Evolutionary conservation across 257 asterid species (phyloP).

Genomic region (Solanum chaucha): DNA sequence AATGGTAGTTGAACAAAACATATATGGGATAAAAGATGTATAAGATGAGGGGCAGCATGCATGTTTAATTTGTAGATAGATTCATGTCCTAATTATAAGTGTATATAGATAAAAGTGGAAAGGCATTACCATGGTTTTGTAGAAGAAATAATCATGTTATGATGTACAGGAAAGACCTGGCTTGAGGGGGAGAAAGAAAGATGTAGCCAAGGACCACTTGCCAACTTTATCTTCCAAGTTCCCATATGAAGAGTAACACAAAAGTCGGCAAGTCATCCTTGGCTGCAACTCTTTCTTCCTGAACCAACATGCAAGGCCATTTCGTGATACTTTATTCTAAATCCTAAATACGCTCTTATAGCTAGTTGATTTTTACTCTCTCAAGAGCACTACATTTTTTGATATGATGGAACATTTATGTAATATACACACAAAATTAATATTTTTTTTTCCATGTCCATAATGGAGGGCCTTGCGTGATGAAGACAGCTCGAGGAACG

Average conservation of each 20-base stretch:
- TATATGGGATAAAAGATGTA: background rate
- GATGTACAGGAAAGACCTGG: background rate
- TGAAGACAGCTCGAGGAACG: background rate
- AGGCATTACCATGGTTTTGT: background rate
- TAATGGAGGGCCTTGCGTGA: background rate
- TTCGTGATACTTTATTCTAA: too few species aligned
- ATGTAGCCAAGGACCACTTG: conserved; percentile 3
- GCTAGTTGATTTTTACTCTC: too few species aligned
- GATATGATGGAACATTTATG: background rate
- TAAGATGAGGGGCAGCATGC: background rate
- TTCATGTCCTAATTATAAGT: background rate
- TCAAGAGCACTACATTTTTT: background rate
- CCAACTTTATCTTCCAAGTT: background rate
- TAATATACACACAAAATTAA: background rate
- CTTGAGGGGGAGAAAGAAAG: background rate
- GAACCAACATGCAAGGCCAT: too few species aligned
- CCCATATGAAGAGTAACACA: background rate
- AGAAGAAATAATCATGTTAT: background rate
- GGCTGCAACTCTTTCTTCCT: background rate
- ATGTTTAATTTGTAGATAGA: background rate
- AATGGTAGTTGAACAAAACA: background rate
- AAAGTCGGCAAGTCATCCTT: conserved; percentile 9
- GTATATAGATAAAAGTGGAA: background rate
- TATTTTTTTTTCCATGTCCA: background rate
- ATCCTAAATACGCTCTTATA: background rate